Evolutionary conservation across 345 rosid species (phyloP), one percentile per base, ranked within the genome.

Genomic region (Hevea brasiliensis): DNA sequence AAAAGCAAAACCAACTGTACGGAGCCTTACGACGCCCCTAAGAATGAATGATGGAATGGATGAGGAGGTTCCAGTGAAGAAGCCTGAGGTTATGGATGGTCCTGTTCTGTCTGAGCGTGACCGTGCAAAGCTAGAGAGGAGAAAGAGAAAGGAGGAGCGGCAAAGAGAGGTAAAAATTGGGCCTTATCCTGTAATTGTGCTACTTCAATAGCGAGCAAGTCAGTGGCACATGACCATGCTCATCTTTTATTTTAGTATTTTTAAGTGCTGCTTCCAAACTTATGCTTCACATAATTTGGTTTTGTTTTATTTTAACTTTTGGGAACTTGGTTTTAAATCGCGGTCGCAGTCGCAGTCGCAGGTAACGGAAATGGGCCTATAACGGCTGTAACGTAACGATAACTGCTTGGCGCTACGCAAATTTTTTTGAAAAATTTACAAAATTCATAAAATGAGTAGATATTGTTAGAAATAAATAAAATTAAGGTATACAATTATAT

Each of bases 21-120:
- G 98, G 85, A 95, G 98, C 76, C 94, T 95, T 0, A 89, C 92
- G 0, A 81, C 89, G 48, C 99, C 99, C 7, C 81, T 95, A 21
- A 82, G 99, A 76, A 95, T 95, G 99, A 84, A 95, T 64, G 99
- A 92, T n/a, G 99, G 99, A 51, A 88, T 95, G 98, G 98, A 95
- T 23, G 99, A 92, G 79, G 97, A 85, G 73, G 93, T 74, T 50
- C 87, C 85, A 7, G 91, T 89, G 87, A 95, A 94, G 90, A 90
- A 90, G 84, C 91, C 92, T n/a, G 99, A 95, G 89, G 82, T 83
- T 0, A 48, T 77, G 0, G 99, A 95, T 63, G 98, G 99, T 29
- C 99, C 99, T 8, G 21, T 92, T 70, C 73, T 95, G 61, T 80
- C 97, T 0, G 98, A 95, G 80, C 97, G 99, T 54, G 99, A 95